Percentiles rank a stretch among this genome's conserved stretches.
Conservation (phyloP, 306 rosid genomes). For the Lagenaria siceraria region DNA sequence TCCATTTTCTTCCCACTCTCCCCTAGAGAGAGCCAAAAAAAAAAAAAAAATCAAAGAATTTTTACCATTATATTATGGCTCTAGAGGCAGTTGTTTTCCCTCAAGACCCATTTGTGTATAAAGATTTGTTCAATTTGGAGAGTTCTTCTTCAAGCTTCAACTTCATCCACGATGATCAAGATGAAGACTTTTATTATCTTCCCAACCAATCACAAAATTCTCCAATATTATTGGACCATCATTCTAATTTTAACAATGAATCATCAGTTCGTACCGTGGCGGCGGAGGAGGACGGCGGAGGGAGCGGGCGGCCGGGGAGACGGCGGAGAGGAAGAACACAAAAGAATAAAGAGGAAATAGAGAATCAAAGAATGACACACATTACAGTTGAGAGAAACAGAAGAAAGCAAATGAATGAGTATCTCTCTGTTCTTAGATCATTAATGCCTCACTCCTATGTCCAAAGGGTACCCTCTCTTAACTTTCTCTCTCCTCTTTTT, state of each 20-base stretch:
- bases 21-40: too few relatives aligned
- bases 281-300: not conserved
- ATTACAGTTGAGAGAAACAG: slow-evolving; percentile 1
- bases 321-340: not conserved
- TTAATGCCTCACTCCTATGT: slow-evolving; percentile 6
- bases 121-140: not conserved
- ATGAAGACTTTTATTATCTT: not conserved
- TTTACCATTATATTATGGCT: not conserved
- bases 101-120: slow-evolving; percentile 5
- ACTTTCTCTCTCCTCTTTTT: not conserved
- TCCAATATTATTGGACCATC: not conserved
- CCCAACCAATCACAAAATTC: not conserved
- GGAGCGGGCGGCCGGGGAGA: not conserved
- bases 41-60: not conserved
- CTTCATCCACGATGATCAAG: not conserved
- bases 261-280: too few relatives aligned
- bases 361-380: slow-evolving; percentile 4
- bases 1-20: not conserved
- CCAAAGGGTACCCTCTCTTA: slow-evolving; percentile 8
- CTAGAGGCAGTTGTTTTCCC: slow-evolving; percentile 8
- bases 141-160: not conserved
- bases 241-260: not conserved
- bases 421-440: slow-evolving; percentile 8
- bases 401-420: slow-evolving; percentile 5
- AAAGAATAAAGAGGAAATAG: slow-evolving; percentile 4